phyloP scores from a whole-genome alignment of 1,139 yeast species.

The Scheffersomyces insectosa region DNA sequence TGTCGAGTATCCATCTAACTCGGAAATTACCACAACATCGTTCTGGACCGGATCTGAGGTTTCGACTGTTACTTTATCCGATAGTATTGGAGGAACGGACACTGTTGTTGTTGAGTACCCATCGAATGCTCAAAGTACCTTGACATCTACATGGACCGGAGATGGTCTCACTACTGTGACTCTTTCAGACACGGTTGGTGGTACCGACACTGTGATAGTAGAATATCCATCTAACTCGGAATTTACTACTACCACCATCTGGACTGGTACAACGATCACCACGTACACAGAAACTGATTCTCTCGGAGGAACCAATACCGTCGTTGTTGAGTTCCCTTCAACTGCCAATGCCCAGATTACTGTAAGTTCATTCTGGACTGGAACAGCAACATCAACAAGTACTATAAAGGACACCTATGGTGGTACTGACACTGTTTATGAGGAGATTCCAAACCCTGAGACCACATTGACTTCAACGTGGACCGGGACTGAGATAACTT shows the following conservation, averaged over 20 bases:
- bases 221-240: constrained; percentile 9
- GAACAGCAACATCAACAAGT: constrained; percentile 9
- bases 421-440: constrained; percentile 15
- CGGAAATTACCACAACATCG: constrained; percentile 6
- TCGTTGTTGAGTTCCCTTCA: constrained; percentile 17
- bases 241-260: constrained; percentile 7
- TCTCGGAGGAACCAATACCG: constrained; percentile 15
- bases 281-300: constrained; percentile 2
- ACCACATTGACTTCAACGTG: constrained; percentile 9
- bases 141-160: neutral
- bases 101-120: constrained; percentile 7
- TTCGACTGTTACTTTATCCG: constrained; percentile 4
- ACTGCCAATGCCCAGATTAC: constrained; percentile 16
- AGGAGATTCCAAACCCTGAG: constrained; percentile 16
- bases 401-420: constrained; percentile 14
- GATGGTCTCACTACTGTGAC: neutral
- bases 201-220: constrained; percentile 7
- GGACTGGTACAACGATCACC: constrained; percentile 5
- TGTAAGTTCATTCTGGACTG: constrained; percentile 16
- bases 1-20: constrained; percentile 7
- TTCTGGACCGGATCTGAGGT: constrained; percentile 7
- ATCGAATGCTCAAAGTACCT: constrained; percentile 6
- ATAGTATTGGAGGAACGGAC: constrained; percentile 8
- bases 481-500: constrained; percentile 11
- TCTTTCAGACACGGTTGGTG: neutral